Evolutionary conservation across 352 stramenopile species (phyloP), one percentile per base, ranked within the genome.

Genomic region (Thraustochytrium sp.): DNA sequence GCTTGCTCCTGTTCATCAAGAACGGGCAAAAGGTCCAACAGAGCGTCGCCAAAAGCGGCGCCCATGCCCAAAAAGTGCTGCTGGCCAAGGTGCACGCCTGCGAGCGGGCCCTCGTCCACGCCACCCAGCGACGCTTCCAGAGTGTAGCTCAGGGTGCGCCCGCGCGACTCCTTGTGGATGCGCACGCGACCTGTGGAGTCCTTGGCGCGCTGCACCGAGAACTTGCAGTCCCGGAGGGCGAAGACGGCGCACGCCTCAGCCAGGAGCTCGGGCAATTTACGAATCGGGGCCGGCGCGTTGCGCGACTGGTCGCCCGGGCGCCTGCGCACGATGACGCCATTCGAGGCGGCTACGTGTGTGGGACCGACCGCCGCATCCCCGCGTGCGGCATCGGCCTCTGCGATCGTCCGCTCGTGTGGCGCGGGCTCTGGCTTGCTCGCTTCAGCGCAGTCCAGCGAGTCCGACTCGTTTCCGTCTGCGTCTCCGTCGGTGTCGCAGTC

Each of bases 101-200:
- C 72, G 11, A 82, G 49, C 11, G 72, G 72, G 31, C 72, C 72
- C 8, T 13, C 46, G 46, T 82, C 72, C 5, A 55, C 34, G 49
- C 72, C 72, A 46, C 72, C 72, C 9, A 82, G 72, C 5, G 72
- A 82, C 13, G 44, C 72, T 46, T 82, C 72, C 1, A 82, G 42
- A 5, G 72, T 82, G n/a, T 72, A 72, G 72, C 72, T 72, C 16
- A 82, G 36, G 26, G 78, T 82, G 11, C 13, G 8, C 13, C 65
- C 65, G 4, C 34, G 21, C 18, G n/a, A 62, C 1, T 77, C 65
- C 31, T 62, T 55, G 42, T 77, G 65, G 18, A 77, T 77, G 46
- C 46, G 31, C 23, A 77, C 65, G 16, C 65, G 42, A 9, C 65
- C 65, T 13, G 65, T 77, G 5, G 40, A 77, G 16, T 77, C 65